Base-by-base conservation (phyloP, 2,329 filamentous ascomycete genomes). In the Pseudogymnoascus sp. region DNA sequence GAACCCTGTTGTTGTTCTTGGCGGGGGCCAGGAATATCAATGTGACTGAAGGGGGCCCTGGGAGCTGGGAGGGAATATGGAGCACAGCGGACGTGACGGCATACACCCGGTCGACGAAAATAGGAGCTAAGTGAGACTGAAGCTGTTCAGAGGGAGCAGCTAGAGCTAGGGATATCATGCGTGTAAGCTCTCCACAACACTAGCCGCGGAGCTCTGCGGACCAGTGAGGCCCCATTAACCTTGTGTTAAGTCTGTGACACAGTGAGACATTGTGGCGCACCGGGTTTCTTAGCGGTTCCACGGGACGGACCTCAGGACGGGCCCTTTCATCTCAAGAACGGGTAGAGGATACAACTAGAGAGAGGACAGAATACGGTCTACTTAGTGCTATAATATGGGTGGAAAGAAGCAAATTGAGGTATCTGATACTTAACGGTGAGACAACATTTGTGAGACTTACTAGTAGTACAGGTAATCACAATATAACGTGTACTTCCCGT, bases 211-310 rank as follows among this genome's bases (percentile, higher is more conserved):
- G 42, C 21, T n/a, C n/a, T n/a, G n/a, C n/a, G n/a, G n/a, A n/a
- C n/a, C 21, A 21, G 21, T 21, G 31, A 33, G 31, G 31, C 31
- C 31, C 28, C 28, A 31, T 33, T 10, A 33, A 47, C 42, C 42
- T 47, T 47, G 42, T 47, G 21, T 47, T 47, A 47, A 47, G 42
- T 47, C 42, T 47, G 42, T 47, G 42, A 47, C 42, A 47, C 42
- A 47, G 42, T 47, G 42, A 47, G 42, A 47, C 42, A 47, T 44
- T 47, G 42, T 47, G 42, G 42, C 42, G 42, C 21, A n/a, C 42
- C 21, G 21, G 18, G 21, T 44, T 21, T 12, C 11, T 47, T 47
- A 47, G 42, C 42, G 42, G 42, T 21, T 14, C 42, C 21, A 47
- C 42, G 42, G 42, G 42, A 47, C 42, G 42, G 42, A 47, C 42